These are phyloP conservation scores for Coemansia sp. DNA, from an alignment of 371 early-diverging fungal species.

Conservation along the genomic window DNA sequence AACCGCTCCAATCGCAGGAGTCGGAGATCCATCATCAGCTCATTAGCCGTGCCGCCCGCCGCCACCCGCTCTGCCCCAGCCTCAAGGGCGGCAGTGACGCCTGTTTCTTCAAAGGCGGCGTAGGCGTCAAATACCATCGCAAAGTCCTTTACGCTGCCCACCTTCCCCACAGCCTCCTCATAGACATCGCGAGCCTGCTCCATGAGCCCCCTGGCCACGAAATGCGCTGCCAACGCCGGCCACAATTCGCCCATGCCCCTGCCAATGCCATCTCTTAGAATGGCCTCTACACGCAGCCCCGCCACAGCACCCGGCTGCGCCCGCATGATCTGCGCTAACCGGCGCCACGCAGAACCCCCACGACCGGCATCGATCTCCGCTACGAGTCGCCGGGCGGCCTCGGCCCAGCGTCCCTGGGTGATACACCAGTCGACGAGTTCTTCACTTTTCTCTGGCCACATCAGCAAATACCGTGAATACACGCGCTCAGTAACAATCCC, in stretches of 20 bases:
- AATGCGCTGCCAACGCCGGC: constrained; percentile 82
- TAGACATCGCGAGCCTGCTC: constrained; percentile 91
- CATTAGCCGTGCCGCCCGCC: constrained; percentile 11
- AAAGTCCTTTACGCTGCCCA: constrained; percentile 90
- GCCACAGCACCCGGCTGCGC: constrained; percentile 65
- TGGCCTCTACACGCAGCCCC: constrained; percentile 66
- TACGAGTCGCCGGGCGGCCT: constrained; percentile 79
- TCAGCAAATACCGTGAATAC: constrained; percentile 78
- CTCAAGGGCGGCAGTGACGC: constrained; percentile 78
- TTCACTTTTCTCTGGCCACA: constrained; percentile 72
- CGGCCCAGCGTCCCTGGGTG: constrained; percentile 68
- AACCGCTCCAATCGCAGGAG: constrained; percentile 84
- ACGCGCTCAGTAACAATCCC: constrained; percentile 82
- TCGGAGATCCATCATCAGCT: constrained; percentile 73
- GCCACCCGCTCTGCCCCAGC: constrained; percentile 59
- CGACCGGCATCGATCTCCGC: constrained; percentile 69
- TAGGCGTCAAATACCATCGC: constrained; percentile 95
- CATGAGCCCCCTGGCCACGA: constrained; percentile 72
- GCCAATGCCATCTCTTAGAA: constrained; percentile 83
- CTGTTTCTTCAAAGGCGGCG: constrained; percentile 85
- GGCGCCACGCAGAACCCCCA: constrained; percentile 69
- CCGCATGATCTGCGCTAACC: constrained; percentile 68
- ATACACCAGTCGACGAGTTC: constrained; percentile 74
- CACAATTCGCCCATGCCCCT: constrained; percentile 86
- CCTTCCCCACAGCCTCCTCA: constrained; percentile 86